Evolutionary conservation across 2,329 filamentous ascomycete species (phyloP).

Genomic region (Pseudocercospora pini-densiflorae): DNA sequence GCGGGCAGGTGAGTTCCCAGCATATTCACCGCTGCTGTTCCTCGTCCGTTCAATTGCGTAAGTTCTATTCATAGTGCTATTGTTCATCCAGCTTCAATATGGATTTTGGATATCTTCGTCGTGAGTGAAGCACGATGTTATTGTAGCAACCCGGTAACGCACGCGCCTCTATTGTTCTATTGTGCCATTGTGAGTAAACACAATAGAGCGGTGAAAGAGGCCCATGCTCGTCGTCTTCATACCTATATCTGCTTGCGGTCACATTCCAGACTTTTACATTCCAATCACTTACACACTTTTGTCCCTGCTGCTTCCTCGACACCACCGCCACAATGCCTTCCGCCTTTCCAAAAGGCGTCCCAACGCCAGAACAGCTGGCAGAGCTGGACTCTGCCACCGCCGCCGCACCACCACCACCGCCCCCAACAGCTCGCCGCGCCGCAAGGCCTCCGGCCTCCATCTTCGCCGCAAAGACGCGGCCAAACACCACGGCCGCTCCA

Average conservation of each 20-base stretch:
- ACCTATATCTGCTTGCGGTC: slow-evolving; percentile 5
- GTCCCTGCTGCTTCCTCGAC: background rate
- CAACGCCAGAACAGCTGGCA: background rate
- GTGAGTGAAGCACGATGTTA: background rate
- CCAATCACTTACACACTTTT: background rate
- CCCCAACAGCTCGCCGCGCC: background rate
- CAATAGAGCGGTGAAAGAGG: background rate
- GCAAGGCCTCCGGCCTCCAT: too few species aligned
- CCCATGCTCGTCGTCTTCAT: background rate
- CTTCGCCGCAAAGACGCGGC: background rate
- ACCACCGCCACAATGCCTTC: background rate
- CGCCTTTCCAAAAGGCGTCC: background rate
- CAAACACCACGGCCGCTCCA: background rate
- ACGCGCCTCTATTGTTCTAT: background rate
- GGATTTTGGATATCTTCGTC: background rate
- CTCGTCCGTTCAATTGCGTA: background rate
- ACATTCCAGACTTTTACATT: background rate
- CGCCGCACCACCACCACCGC: background rate
- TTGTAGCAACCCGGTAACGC: background rate
- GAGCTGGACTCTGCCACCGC: background rate
- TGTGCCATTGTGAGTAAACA: background rate
- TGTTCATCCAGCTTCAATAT: background rate
- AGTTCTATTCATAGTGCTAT: background rate
- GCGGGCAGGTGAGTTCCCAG: background rate
- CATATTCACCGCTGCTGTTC: background rate